Evolutionary conservation across 169 alveolate genomes (phyloP).

Genomic region (Plasmodium yoelii): DNA sequence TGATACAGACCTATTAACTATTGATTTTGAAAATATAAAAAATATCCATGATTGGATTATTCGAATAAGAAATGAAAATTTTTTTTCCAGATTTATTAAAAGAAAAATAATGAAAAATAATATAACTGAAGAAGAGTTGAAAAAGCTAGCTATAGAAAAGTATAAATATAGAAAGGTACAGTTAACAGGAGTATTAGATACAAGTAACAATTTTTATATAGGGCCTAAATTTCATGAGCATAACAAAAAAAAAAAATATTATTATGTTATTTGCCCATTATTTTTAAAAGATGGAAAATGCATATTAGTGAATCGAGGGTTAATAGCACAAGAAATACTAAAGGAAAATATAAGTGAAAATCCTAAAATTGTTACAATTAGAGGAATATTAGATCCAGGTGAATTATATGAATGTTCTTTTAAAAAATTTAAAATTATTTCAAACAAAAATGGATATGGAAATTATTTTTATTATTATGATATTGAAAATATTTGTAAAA

Average conservation of each 20-base stretch:
- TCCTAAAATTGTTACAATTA: slow-evolving; percentile 88
- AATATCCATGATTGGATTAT: slow-evolving; percentile 41
- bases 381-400: slow-evolving; percentile 88
- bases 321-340: slow-evolving; percentile 78
- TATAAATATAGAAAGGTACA: slow-evolving; percentile 79
- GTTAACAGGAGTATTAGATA: slow-evolving; percentile 88
- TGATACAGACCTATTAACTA: slow-evolving; percentile 2
- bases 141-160: slow-evolving; percentile 60
- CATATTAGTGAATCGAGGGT: slow-evolving; percentile 88
- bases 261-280: slow-evolving; percentile 86
- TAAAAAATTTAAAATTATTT: slow-evolving; percentile 35
- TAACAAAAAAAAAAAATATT: slow-evolving; percentile 75
- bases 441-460: slow-evolving; percentile 66
- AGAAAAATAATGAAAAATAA: slow-evolving; percentile 36
- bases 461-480: slow-evolving; percentile 82
- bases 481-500: slow-evolving; percentile 81
- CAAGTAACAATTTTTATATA: slow-evolving; percentile 83
- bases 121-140: slow-evolving; percentile 63
- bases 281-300: slow-evolving; percentile 86
- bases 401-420: slow-evolving; percentile 80
- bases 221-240: slow-evolving; percentile 87
- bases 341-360: slow-evolving; percentile 76
- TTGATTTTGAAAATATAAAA: slow-evolving; percentile 25
- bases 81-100: slow-evolving; percentile 1
- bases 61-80: slow-evolving; percentile 67